These are phyloP conservation scores for Emmonsia crescens DNA, from an alignment of 2,329 filamentous ascomycete genomes.

Conservation along the genomic window DNA sequence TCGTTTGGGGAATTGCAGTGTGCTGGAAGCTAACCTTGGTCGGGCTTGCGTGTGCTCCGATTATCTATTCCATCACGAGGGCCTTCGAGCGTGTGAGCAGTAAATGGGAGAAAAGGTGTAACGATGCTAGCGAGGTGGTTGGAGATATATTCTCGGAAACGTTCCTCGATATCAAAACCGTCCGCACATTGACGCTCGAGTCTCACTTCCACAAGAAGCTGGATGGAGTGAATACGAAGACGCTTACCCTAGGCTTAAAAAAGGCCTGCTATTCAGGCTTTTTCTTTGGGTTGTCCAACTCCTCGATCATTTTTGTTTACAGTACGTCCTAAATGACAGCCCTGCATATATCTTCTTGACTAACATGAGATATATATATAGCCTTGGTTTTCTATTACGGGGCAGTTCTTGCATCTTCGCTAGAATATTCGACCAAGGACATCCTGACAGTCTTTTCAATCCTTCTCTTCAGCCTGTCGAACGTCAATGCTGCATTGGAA, in stretches of 20 bases:
- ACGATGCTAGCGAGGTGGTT: slow-evolving; percentile 49
- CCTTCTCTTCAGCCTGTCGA: slow-evolving; percentile 71
- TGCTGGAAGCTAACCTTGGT: slow-evolving; percentile 77
- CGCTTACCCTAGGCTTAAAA: slow-evolving; percentile 52
- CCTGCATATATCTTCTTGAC: neutral
- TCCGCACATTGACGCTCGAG: slow-evolving; percentile 66
- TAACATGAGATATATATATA: slow-evolving; percentile 10
- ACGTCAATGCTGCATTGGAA: slow-evolving; percentile 56
- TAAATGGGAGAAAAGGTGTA: slow-evolving; percentile 61
- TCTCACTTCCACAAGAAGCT: slow-evolving; percentile 58
- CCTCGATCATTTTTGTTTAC: slow-evolving; percentile 58
- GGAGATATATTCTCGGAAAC: slow-evolving; percentile 61
- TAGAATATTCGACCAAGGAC: slow-evolving; percentile 42
- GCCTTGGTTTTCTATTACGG: slow-evolving; percentile 81
- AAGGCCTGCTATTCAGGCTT: slow-evolving; percentile 57
- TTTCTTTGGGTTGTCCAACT: slow-evolving; percentile 69
- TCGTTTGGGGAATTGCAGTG: slow-evolving; percentile 62
- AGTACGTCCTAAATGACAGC: slow-evolving; percentile 22
- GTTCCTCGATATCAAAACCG: slow-evolving; percentile 66
- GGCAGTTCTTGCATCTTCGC: slow-evolving; percentile 48
- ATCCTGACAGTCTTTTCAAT: slow-evolving; percentile 70
- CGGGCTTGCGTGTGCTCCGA: slow-evolving; percentile 55
- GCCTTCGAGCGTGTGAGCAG: slow-evolving; percentile 54
- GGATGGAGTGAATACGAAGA: slow-evolving; percentile 37
- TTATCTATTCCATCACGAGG: slow-evolving; percentile 56